phyloP scores from a whole-genome alignment of 106 monocot genomes.

The Vanilla planifolia region DNA sequence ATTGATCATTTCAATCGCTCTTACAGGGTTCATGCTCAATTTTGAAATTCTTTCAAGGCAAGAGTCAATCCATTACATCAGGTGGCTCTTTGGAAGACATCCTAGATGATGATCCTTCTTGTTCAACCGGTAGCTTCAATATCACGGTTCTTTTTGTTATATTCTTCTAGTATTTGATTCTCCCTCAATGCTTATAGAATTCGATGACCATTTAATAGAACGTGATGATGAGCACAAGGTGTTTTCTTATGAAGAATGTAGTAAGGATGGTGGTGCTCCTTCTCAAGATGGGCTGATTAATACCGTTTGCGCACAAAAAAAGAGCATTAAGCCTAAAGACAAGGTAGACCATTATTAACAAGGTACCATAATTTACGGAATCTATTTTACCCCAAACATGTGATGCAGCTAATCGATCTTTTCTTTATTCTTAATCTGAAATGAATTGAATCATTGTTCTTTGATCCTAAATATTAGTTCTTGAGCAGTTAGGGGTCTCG shows the following conservation, averaged over 20 bases:
- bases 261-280: neutral
- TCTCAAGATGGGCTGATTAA: conserved; percentile 11
- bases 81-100: conserved; percentile 11
- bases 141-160: conserved; percentile 1
- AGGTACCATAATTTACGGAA: too few species aligned
- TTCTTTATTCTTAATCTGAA: too few species aligned
- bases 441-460: too few species aligned
- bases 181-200: conserved; percentile 17
- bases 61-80: conserved; percentile 16
- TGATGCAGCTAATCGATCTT: too few species aligned
- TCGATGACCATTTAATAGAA: conserved; percentile 7
- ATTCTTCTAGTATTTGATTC: neutral
- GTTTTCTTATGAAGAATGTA: conserved; percentile 5
- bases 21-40: conserved; percentile 63
- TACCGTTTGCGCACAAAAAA: neutral
- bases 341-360: conserved; percentile 23
- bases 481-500: too few species aligned
- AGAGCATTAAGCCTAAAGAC: conserved; percentile 12
- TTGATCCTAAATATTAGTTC: too few species aligned
- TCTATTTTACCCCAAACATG: too few species aligned
- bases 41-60: conserved; percentile 52
- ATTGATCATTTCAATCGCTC: neutral
- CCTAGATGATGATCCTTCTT: conserved; percentile 1
- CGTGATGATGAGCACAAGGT: conserved; percentile 2
- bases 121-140: conserved; percentile 7